Base-by-base conservation (phyloP, 345 rosid species). In the Aegle marmelos region DNA sequence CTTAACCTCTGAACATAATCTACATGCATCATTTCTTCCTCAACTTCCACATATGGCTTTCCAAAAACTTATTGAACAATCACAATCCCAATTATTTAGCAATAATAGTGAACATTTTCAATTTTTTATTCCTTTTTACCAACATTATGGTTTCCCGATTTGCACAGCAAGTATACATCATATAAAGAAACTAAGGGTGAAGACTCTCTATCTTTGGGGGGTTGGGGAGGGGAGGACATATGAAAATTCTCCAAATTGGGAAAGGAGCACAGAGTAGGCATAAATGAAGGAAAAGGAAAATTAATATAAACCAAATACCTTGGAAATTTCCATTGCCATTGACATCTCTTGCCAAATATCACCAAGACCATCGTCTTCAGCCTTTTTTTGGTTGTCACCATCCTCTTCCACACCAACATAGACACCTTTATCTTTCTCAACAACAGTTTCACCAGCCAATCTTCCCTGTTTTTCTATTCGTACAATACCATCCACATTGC, bases 271-370 rank as follows among this genome's bases (percentile, higher is more conserved):
- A 75, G 60, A 61, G 5, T 50, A 17, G 67, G 16, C 50, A 28
- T 53, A 30, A 69, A 27, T 28, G 70, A 70, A 14, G 28, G 27
- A 68, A 53, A 54, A 24, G 7, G 2, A 24, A 37, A 27, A 37
- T 41, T 56, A 77, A 57, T 37, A 25, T 19, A 58, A 45, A 53
- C 41, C 68, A 17, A 75, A 50, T 86, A 93, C 96, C 95, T 92
- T 95, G 53, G 95, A 85, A 81, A 79, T 74, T 79, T 87, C 94
- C 77, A 93, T 74, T 58, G 96, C 89, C 84, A 87, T 79, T 70
- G 91, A 83, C 98, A 93, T 92, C 82, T 90, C 94, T 63, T 82
- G 89, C 99, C 98, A 95, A 72, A 95, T 91, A 88, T 92, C 88
- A 74, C 92, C 92, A 74, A 93, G 85, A 70, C 91, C 97, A 66